These are phyloP conservation scores for Globisporangium takayamanum DNA, from an alignment of 352 stramenopile species.

Conservation along the genomic window DNA sequence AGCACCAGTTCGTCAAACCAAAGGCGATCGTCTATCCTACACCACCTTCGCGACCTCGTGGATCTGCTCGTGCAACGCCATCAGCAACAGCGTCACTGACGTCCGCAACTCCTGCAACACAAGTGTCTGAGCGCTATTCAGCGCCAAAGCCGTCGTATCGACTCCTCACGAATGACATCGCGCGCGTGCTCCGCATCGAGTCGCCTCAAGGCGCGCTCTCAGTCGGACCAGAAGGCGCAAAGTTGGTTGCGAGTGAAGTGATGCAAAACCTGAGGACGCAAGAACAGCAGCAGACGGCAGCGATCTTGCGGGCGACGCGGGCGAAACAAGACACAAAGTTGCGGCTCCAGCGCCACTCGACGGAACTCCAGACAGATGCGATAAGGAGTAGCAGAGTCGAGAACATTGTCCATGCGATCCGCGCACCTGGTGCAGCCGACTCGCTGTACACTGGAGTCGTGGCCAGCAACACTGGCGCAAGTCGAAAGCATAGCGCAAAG, in stretches of 20 bases:
- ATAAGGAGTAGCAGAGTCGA: constrained; percentile 8
- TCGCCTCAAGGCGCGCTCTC: constrained; percentile 14
- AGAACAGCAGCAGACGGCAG: constrained; percentile 22
- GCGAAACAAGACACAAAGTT: constrained; percentile 18
- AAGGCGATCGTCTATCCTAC: background rate
- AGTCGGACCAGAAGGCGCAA: constrained; percentile 15
- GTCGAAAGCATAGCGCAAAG: background rate
- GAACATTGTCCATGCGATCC: constrained; percentile 26
- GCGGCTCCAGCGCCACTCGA: constrained; percentile 7
- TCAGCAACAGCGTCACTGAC: background rate
- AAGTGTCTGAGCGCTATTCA: background rate
- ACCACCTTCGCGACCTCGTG: too few species aligned
- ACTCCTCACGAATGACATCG: constrained; percentile 42
- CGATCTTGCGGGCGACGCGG: constrained; percentile 19
- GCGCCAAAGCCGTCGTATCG: constrained; percentile 28
- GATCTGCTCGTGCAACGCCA: too few species aligned
- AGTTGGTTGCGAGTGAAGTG: constrained; percentile 15
- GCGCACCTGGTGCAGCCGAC: constrained; percentile 13
- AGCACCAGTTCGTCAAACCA: constrained; percentile 35
- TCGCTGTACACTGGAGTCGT: constrained; percentile 28
- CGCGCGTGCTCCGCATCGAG: constrained; percentile 46
- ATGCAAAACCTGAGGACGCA: constrained; percentile 23
- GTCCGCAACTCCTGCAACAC: background rate
- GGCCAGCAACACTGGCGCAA: constrained; percentile 7
- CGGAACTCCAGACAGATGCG: constrained; percentile 5